Conservation (phyloP, 2,329 filamentous ascomycete species). For the Penicillium freii region DNA sequence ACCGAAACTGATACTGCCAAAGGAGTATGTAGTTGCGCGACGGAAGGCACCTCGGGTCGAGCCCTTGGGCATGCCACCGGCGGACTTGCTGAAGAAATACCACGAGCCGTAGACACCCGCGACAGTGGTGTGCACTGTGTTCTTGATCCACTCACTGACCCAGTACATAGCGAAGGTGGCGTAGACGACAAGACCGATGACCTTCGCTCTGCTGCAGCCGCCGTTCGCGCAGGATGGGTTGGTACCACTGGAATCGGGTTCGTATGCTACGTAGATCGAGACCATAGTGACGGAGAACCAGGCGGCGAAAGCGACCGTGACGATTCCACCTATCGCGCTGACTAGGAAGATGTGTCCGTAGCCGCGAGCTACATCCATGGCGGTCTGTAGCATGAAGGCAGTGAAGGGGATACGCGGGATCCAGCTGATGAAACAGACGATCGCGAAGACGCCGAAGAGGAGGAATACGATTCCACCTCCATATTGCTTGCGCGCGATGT, state of each 20-base stretch:
- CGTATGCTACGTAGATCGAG: conserved; percentile 79
- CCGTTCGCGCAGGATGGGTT: conserved; percentile 59
- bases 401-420: conserved; percentile 88
- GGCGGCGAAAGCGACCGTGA: conserved; percentile 72
- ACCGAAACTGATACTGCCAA: conserved; percentile 85
- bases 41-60: conserved; percentile 81
- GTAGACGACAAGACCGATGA: conserved; percentile 82
- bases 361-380: conserved; percentile 78
- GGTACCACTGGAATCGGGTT: conserved; percentile 52
- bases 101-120: conserved; percentile 88
- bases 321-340: conserved; percentile 75
- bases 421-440: conserved; percentile 85
- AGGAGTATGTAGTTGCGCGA: conserved; percentile 83
- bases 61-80: conserved; percentile 67
- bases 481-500: conserved; percentile 73
- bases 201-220: conserved; percentile 69
- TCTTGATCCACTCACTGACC: conserved; percentile 92
- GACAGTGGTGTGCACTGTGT: conserved; percentile 83
- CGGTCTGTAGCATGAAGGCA: conserved; percentile 81
- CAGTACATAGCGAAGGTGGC: conserved; percentile 91
- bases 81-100: conserved; percentile 73
- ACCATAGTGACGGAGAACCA: conserved; percentile 88
- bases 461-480: conserved; percentile 85
- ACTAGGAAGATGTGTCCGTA: conserved; percentile 86
- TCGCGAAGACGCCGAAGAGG: conserved; percentile 74